These are phyloP conservation scores for Neofusicoccum cordaticola DNA, from an alignment of 2,329 filamentous ascomycete species.

Conservation along the genomic window DNA sequence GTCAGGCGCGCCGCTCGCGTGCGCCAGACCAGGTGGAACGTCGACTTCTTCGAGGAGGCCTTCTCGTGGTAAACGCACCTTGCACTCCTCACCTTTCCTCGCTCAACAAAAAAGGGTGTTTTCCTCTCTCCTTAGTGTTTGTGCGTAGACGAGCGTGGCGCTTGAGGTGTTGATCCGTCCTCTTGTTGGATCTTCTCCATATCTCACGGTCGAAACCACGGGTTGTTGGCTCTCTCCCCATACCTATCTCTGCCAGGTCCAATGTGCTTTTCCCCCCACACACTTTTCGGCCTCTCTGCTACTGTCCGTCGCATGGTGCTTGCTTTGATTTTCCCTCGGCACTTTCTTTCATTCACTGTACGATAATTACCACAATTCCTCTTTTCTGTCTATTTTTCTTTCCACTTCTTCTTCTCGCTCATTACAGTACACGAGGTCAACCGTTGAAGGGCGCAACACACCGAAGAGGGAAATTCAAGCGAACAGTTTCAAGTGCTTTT, in stretches of 20 bases:
- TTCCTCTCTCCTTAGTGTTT: background rate
- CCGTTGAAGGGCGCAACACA: background rate
- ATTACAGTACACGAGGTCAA: background rate
- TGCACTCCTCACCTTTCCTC: background rate
- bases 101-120: background rate
- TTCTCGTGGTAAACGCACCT: conserved; percentile 59
- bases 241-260: too few species aligned
- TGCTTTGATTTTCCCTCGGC: background rate
- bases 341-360: background rate
- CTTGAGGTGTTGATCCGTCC: background rate
- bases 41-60: conserved; percentile 78
- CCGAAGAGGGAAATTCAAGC: background rate
- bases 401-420: background rate
- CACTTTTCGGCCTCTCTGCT: background rate
- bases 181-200: too few species aligned
- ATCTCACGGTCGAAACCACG: too few species aligned
- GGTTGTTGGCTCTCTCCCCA: too few species aligned
- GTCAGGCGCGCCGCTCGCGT: conserved; percentile 65
- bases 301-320: background rate
- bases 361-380: background rate
- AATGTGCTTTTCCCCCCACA: too few species aligned
- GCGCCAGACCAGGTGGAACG: conserved; percentile 62
- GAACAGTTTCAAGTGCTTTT: too few species aligned
- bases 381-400: background rate
- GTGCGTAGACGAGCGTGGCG: conserved; percentile 8